Evolutionary conservation across 805 yeast genomes (phyloP).

Genomic region (Ogataea ganodermae): DNA sequence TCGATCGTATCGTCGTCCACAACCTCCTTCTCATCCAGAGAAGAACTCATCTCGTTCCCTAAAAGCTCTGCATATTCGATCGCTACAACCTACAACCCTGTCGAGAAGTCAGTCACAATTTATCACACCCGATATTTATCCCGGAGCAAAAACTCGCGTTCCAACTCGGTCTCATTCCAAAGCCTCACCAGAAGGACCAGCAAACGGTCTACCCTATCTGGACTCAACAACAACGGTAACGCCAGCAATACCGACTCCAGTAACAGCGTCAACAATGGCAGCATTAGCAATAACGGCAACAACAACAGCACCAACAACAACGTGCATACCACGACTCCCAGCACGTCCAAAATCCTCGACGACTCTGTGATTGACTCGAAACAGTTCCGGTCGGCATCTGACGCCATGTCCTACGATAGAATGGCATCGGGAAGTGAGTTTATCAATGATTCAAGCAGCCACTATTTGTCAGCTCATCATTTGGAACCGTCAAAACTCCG

Average conservation of each 20-base stretch:
- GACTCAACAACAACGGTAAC: slow-evolving; percentile 13
- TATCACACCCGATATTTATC: slow-evolving; percentile 56
- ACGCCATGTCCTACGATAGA: slow-evolving; percentile 44
- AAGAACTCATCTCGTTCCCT: slow-evolving; percentile 60
- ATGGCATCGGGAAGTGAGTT: slow-evolving; percentile 44
- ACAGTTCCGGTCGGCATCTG: slow-evolving; percentile 40
- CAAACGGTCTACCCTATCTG: slow-evolving; percentile 29
- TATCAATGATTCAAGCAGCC: slow-evolving; percentile 29
- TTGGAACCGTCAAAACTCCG: slow-evolving; percentile 41
- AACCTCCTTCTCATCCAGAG: slow-evolving; percentile 59
- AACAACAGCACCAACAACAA: slow-evolving; percentile 26
- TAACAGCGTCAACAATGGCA: slow-evolving; percentile 28
- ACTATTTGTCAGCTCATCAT: slow-evolving; percentile 22
- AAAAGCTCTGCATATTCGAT: slow-evolving; percentile 40
- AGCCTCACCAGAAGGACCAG: slow-evolving; percentile 26
- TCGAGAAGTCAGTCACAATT: slow-evolving; percentile 46
- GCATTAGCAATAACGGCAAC: slow-evolving; percentile 2
- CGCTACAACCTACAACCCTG: slow-evolving; percentile 56
- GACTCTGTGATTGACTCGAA: slow-evolving; percentile 29
- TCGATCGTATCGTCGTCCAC: slow-evolving; percentile 70
- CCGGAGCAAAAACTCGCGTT: slow-evolving; percentile 20
- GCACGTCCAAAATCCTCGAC: slow-evolving; percentile 44
- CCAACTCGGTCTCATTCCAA: slow-evolving; percentile 20
- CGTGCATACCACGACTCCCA: slow-evolving; percentile 38
- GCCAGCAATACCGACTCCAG: slow-evolving; percentile 18